phyloP scores from a whole-genome alignment of 1,284 basidiomycete species.

The Takashimella tepidaria region DNA sequence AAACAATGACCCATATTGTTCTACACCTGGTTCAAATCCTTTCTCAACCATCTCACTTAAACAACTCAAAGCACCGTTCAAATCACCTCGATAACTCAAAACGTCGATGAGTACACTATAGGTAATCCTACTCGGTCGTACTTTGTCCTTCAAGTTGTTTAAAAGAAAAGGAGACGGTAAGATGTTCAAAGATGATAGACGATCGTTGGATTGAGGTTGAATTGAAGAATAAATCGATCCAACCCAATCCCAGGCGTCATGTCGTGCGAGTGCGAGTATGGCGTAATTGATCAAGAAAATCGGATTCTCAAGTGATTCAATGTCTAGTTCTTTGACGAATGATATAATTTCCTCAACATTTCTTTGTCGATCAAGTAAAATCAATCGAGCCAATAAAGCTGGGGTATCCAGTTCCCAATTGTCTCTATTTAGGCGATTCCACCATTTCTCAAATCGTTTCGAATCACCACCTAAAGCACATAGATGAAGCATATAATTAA shows the following conservation, averaged over 20 bases:
- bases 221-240: conserved; percentile 60
- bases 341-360: conserved; percentile 11
- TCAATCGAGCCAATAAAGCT: conserved; percentile 18
- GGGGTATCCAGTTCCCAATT: conserved; percentile 21
- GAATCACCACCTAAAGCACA: conserved; percentile 20
- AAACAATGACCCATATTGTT: conserved; percentile 64
- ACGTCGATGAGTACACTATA: conserved; percentile 65
- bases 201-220: conserved; percentile 50
- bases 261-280: conserved; percentile 60
- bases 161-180: conserved; percentile 7
- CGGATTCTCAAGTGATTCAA: conserved; percentile 3
- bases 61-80: conserved; percentile 56
- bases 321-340: conserved; percentile 2
- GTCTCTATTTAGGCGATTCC: conserved; percentile 15
- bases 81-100: conserved; percentile 64
- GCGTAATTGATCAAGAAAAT: conserved; percentile 50
- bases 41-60: conserved; percentile 65
- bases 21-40: conserved; percentile 21
- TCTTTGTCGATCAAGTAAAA: conserved; percentile 15
- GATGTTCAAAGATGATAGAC: conserved; percentile 11
- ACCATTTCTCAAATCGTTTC: conserved; percentile 22
- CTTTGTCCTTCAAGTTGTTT: conserved; percentile 13
- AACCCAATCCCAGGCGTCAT: conserved; percentile 56
- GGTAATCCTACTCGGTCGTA: conserved; percentile 60
- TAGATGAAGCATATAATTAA: conserved; percentile 36